A percentile compares a stretch with the other conserved stretches of the same genome.
Evolutionary conservation across 1,284 basidiomycete species (phyloP).

Genomic region (Leccinum insolens): DNA sequence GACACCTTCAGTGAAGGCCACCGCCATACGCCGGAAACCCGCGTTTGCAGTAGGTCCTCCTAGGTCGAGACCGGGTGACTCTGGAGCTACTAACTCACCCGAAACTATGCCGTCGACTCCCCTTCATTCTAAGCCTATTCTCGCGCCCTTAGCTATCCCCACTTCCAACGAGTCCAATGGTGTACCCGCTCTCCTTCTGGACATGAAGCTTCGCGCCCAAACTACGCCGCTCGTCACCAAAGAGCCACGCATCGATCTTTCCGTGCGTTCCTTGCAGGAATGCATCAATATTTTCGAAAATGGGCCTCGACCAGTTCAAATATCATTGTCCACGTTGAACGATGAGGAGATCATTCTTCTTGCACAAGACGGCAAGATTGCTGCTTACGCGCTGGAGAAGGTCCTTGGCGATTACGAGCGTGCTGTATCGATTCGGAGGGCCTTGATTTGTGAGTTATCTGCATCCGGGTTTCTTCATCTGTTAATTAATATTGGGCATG

Average conservation of each 20-base stretch:
- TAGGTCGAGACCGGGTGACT: conserved; percentile 13
- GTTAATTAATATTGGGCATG: conserved; percentile 4
- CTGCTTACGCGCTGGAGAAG: conserved; percentile 94
- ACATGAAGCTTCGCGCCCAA: conserved; percentile 47
- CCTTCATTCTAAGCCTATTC: conserved; percentile 20
- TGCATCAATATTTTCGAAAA: conserved; percentile 87
- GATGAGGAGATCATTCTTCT: conserved; percentile 95
- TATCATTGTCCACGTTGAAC: conserved; percentile 64
- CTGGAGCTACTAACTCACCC: conserved; percentile 22
- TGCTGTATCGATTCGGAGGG: conserved; percentile 87
- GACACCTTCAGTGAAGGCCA: conserved; percentile 16
- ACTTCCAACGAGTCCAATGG: conserved; percentile 21
- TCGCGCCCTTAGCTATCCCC: conserved; percentile 31
- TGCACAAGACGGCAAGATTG: conserved; percentile 91
- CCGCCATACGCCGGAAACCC: conserved; percentile 21
- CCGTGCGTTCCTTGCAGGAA: conserved; percentile 69
- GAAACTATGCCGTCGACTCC: conserved; percentile 19
- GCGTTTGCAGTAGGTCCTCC: conserved; percentile 32
- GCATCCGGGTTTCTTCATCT: neutral
- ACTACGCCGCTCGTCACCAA: conserved; percentile 18
- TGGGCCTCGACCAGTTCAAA: conserved; percentile 69
- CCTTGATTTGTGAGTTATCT: conserved; percentile 80
- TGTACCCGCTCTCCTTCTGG: conserved; percentile 49
- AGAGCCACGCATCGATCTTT: conserved; percentile 24
- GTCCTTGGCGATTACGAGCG: conserved; percentile 84